phyloP scores from a whole-genome alignment of 2,329 filamentous ascomycete species.

The Xylaria sp. region DNA sequence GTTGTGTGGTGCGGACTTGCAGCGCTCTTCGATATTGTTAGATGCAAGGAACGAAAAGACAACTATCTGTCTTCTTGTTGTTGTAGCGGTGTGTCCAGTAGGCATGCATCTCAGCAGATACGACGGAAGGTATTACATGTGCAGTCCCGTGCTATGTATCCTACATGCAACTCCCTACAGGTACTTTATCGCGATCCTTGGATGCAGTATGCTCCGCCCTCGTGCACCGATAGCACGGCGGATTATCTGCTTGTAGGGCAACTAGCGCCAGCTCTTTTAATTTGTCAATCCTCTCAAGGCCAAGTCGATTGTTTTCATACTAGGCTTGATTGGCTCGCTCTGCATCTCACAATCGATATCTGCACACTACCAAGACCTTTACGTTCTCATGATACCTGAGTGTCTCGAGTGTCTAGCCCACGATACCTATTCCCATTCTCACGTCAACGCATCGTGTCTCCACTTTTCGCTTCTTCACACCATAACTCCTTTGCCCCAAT shows the following conservation, averaged over 20 bases:
- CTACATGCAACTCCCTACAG: no score
- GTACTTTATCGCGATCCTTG: not conserved
- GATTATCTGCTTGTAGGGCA: constrained; percentile 9
- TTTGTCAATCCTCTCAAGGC: constrained; percentile 17
- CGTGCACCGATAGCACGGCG: not conserved
- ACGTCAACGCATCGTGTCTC: constrained; percentile 4
- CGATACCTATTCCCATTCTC: not conserved
- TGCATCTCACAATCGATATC: not conserved
- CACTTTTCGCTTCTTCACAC: constrained; percentile 24
- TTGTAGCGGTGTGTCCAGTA: not conserved
- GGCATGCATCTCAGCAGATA: not conserved
- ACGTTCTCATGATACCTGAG: not conserved
- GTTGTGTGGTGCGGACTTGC: not conserved
- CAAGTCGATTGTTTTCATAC: not conserved
- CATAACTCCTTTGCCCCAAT: not conserved
- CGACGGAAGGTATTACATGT: not conserved
- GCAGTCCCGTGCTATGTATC: no score
- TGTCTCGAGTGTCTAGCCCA: not conserved
- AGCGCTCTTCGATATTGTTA: constrained; percentile 5
- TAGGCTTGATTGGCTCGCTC: constrained; percentile 20
- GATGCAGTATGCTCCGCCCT: not conserved
- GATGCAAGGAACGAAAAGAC: constrained; percentile 18
- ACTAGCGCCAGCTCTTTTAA: constrained; percentile 1
- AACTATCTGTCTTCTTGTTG: not conserved
- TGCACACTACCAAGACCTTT: no score